Evolutionary conservation across 2,329 filamentous ascomycete genomes (phyloP), one percentile per base, ranked within the genome.

Genomic region (Zopfia rhizophila): DNA sequence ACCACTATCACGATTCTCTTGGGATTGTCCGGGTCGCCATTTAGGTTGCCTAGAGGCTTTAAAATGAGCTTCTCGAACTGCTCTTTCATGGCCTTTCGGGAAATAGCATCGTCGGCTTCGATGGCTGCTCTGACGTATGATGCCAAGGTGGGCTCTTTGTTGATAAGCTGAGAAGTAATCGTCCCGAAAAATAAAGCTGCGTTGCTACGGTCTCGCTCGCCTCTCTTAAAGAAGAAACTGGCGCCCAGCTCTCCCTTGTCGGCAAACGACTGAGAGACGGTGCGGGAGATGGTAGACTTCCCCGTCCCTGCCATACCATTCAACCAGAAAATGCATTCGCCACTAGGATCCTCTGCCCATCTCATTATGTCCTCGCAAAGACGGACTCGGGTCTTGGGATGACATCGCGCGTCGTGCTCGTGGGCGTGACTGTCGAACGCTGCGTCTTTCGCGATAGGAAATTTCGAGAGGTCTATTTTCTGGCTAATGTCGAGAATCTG

Each of bases 261-360:
- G 37, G 19, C 29, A 19, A 41, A 49, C 8, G 17, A 13, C 4
- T 35, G 39, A 2, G 65, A 60, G 2, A 69, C 35, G 19, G 51
- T 54, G 7, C 51, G 42, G 24, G 43, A 21, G 17, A 54, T 45
- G 7, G 51, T 54, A 3, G 51, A 54, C 22, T 53, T 53, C 3
- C 49, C 45, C 6, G 58, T 65, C 6, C 64, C 60, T 10, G 63
- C 62, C 39, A 51, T 55, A 3, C 62, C 61, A 10, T 35, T 47
- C 22, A 54, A 35, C 51, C 51, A 54, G 31, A 51, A 54, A 6
- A 54, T 48, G 35, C 14, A 19, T 29, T 46, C 30, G 21, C 38
- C 18, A 27, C 41, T 30, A 4, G 12, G 10, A 4, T 10, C n/a
- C 3, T 19, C 37, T 31, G 31, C 42, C 41, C 47, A 50, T 14